Percentiles rank a stretch among this genome's conserved stretches.
These are phyloP conservation scores for Dactylellina parvicollis DNA, from an alignment of 2,329 filamentous ascomycete species.

Conservation along the genomic window DNA sequence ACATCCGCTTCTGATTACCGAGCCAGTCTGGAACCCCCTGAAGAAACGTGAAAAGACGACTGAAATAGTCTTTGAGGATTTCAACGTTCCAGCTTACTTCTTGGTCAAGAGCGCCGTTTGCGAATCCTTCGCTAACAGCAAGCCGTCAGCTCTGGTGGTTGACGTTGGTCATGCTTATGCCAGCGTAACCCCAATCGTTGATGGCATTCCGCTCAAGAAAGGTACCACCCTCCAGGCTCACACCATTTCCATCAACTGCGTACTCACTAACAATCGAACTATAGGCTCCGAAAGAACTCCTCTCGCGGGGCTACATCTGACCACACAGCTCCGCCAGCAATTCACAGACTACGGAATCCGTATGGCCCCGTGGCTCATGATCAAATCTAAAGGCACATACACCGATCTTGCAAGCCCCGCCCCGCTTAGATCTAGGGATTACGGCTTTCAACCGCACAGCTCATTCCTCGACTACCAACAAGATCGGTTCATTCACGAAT, in stretches of 20 bases:
- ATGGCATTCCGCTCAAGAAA: slow-evolving; percentile 92
- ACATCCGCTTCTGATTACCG: slow-evolving; percentile 90
- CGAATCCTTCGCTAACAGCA: slow-evolving; percentile 82
- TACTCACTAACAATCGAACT: slow-evolving; percentile 4
- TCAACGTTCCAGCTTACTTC: slow-evolving; percentile 95
- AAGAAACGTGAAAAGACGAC: slow-evolving; percentile 94
- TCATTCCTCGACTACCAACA: slow-evolving; percentile 87
- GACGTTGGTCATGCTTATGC: slow-evolving; percentile 90
- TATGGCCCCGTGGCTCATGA: slow-evolving; percentile 84
- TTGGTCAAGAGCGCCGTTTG: slow-evolving; percentile 87
- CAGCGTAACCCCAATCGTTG: slow-evolving; percentile 88
- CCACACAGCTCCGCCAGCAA: slow-evolving; percentile 79
- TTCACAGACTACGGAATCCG: slow-evolving; percentile 55
- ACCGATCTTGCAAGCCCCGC: slow-evolving; percentile 79
- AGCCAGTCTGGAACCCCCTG: slow-evolving; percentile 87
- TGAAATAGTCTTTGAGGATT: slow-evolving; percentile 96
- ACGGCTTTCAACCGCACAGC: slow-evolving; percentile 68
- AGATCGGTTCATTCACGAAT: slow-evolving; percentile 91
- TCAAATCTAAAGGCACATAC: slow-evolving; percentile 86
- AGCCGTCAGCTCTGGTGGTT: slow-evolving; percentile 89
- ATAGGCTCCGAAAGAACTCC: slow-evolving; percentile 77
- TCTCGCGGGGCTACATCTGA: slow-evolving; percentile 88
- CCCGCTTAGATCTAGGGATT: slow-evolving; percentile 78
- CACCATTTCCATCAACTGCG: neutral
- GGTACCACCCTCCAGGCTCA: slow-evolving; percentile 20